These are phyloP conservation scores for Coelastrella sp. DNA, from an alignment of 139 green algal genomes.

Conservation along the genomic window DNA sequence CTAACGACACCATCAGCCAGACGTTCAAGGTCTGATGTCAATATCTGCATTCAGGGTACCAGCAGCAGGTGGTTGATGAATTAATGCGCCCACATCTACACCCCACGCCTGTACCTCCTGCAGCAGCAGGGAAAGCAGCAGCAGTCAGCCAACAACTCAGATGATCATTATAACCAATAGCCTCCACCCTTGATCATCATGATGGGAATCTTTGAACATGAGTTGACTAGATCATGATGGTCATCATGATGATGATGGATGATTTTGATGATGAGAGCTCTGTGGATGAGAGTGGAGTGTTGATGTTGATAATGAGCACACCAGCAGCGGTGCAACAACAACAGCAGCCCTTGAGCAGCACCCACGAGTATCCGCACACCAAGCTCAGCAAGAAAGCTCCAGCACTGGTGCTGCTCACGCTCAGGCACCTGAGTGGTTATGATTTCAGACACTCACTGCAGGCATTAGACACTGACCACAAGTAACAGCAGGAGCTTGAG, in stretches of 20 bases:
- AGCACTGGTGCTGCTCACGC: background rate
- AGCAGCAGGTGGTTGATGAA: background rate
- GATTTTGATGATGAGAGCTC: too few species aligned
- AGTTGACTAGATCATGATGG: too few species aligned
- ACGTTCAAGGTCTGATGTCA: background rate
- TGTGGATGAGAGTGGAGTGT: too few species aligned
- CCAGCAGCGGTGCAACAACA: background rate
- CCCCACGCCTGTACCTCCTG: background rate
- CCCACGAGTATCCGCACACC: background rate
- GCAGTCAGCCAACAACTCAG: background rate
- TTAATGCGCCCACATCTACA: background rate
- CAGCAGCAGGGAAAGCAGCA: background rate
- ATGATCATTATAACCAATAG: background rate
- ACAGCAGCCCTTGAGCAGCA: background rate
- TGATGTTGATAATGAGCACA: background rate
- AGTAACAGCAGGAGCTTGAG: too few species aligned
- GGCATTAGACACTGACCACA: too few species aligned
- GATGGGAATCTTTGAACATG: background rate
- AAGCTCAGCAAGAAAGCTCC: background rate
- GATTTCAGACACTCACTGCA: constrained; percentile 6
- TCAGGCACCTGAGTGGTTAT: constrained; percentile 14
- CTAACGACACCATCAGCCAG: background rate
- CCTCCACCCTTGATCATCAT: background rate
- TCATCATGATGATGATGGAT: too few species aligned
- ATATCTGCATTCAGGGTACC: background rate